Base-by-base conservation (phyloP, 805 yeast genomes). In the Yarrowia porcina region DNA sequence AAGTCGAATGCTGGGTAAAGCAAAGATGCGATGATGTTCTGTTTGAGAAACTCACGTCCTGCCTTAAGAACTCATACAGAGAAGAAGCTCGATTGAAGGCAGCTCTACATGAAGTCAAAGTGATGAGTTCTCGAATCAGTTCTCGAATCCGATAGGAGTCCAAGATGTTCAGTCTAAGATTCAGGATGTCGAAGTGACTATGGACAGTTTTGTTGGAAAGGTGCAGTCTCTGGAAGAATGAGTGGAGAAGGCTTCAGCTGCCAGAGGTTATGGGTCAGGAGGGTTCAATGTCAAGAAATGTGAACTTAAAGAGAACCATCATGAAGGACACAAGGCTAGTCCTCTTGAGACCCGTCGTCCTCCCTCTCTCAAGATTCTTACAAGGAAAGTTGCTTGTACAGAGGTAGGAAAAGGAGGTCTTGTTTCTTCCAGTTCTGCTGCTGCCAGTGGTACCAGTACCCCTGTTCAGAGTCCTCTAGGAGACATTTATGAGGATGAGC, bases 131-230 rank as follows among this genome's bases (percentile, higher is more conserved):
- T 15, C 63, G 72, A 2, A 77, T 88, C 57, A 82, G 83, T n/a
- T n/a, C n/a, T n/a, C n/a, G n/a, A n/a, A n/a, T n/a, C n/a, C n/a
- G n/a, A 67, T 88, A 88, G 71, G 93, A 88, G 69, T 75, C 85
- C 47, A 74, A 88, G 20, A 75, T 85, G 42, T 72, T 88, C 80
- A 80, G 32, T 80, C 82, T 21, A 84, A 87, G 67, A 80, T 88
- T 50, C 79, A 82, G 45, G 94, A 88, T 67, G 86, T 87, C 7
- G 89, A 86, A 67, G 85, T 84, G 27, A 79, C 85, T 45, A 78
- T 83, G 63, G 75, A 77, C 49, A 71, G 77, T 36, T 82, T 83
- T 72, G 75, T 71, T 10, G 45, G 68, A 17, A 76, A 77, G 66
- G 77, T 79, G 38, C 32, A 42, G 63, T 32, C 42, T 9, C 11